Conservation (phyloP, 768 basidiomycete species). For the Tylopilus sp. region DNA sequence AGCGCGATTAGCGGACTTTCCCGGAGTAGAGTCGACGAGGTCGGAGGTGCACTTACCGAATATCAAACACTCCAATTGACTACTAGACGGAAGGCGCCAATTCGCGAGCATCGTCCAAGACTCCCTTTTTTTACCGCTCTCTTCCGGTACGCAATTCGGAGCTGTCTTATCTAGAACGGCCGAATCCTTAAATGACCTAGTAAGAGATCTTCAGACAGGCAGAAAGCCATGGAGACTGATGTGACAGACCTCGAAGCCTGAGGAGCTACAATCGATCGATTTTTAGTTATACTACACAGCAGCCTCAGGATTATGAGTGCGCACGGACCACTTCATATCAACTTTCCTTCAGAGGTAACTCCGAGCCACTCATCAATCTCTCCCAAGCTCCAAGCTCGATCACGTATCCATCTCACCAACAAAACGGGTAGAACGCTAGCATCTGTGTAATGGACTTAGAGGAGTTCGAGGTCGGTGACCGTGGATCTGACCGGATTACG, state of each 20-base stretch:
- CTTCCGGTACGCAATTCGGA: background rate
- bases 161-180: slow-evolving; percentile 3
- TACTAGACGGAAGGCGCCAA: slow-evolving; percentile 34
- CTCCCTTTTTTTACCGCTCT: background rate
- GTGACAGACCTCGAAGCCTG: too few species aligned
- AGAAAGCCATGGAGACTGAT: too few species aligned
- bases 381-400: background rate
- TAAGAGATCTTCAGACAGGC: slow-evolving; percentile 4
- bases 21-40: too few species aligned
- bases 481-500: background rate
- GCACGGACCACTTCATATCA: slow-evolving; percentile 14
- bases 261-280: background rate
- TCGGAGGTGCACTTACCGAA: too few species aligned
- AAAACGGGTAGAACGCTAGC: too few species aligned
- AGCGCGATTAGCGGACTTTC: too few species aligned
- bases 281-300: background rate
- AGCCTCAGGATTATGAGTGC: background rate
- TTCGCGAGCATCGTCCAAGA: background rate
- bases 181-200: slow-evolving; percentile 2
- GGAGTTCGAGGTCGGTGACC: slow-evolving; percentile 31
- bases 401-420: too few species aligned
- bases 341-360: background rate
- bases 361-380: background rate
- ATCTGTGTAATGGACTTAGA: slow-evolving; percentile 36
- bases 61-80: too few species aligned